These are phyloP conservation scores for Spergularia azorica DNA, from an alignment of 179 eudicot genomes.

Conservation along the genomic window DNA sequence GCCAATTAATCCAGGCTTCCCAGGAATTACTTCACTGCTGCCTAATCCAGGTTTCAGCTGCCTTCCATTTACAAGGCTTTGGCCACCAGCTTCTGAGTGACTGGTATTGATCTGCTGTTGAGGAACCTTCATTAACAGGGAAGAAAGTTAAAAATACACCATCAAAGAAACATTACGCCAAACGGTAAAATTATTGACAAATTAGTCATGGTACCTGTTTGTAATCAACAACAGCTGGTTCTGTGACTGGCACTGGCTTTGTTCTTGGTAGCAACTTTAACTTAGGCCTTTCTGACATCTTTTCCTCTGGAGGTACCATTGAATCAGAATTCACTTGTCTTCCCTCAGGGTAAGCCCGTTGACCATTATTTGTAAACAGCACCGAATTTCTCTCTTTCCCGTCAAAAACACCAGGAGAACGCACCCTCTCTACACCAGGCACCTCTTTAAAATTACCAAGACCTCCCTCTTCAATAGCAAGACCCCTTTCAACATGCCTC, in stretches of 20 bases:
- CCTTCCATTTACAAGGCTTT: slow-evolving; percentile 34
- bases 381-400: slow-evolving; percentile 40
- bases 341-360: slow-evolving; percentile 33
- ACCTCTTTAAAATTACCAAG: slow-evolving; percentile 42
- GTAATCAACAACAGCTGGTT: slow-evolving; percentile 39
- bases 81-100: slow-evolving; percentile 36
- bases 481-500: slow-evolving; percentile 51
- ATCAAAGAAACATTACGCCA: not conserved
- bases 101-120: slow-evolving; percentile 37
- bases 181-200: not conserved
- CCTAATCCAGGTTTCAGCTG: slow-evolving; percentile 34
- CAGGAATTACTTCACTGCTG: slow-evolving; percentile 36
- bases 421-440: slow-evolving; percentile 41
- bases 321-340: slow-evolving; percentile 36
- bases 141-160: not conserved
- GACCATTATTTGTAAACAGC: slow-evolving; percentile 39
- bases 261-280: slow-evolving; percentile 83
- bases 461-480: slow-evolving; percentile 44
- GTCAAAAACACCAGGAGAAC: slow-evolving; percentile 37
- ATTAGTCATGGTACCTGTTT: slow-evolving; percentile 46
- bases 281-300: slow-evolving; percentile 62
- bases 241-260: slow-evolving; percentile 61
- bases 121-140: slow-evolving; percentile 32
- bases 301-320: slow-evolving; percentile 42
- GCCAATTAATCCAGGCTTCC: slow-evolving; percentile 38